Evolutionary conservation across 1,139 yeast genomes (phyloP), one percentile per base, ranked within the genome.

Genomic region (Wickerhamomyces sp.): DNA sequence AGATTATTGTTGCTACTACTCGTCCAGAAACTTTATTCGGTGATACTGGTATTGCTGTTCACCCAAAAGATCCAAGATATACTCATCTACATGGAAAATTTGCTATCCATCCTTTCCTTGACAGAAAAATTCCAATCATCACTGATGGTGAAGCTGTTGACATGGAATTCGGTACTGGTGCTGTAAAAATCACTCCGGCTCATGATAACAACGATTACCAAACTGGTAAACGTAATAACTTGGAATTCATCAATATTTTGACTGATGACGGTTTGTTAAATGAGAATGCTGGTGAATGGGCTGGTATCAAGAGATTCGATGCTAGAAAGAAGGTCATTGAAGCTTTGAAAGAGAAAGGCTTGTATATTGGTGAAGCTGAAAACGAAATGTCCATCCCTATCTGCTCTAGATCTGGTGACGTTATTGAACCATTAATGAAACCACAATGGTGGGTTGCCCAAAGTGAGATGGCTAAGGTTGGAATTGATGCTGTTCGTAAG

Each of bases 361-460:
- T 90, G 48, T 84, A 67, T 53, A 75, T 86, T 49, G 97, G 79
- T 42, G 95, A 89, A 67, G 74, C 82, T 61, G 96, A 89, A 64
- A 90, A 92, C 60, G 96, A 94, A 65, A 92, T 92, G 98, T 74
- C 90, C 25, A 80, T 92, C 49, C 98, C 98, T 52, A 66, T 77
- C 38, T 92, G 98, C 68, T 86, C 94, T 34, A 85, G 97, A 76
- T 88, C 97, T 21, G 97, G 97, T 51, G 98, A 92, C 67, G 72
- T 92, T 51, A 90, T 92, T 59, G 98, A 92, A 70, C 98, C 98
- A 41, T 71, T 88, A 58, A 74, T 92, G 68, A 92, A 92, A 69
- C 98, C 98, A 46, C 98, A 92, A 72, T 92, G 98, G 98, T 92
- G 97, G 97, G 97, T 92, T 51, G 72, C 85, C 46, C 97, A 90